Conservation (phyloP, 106 monocot species). For the Dendrobium nobile region DNA sequence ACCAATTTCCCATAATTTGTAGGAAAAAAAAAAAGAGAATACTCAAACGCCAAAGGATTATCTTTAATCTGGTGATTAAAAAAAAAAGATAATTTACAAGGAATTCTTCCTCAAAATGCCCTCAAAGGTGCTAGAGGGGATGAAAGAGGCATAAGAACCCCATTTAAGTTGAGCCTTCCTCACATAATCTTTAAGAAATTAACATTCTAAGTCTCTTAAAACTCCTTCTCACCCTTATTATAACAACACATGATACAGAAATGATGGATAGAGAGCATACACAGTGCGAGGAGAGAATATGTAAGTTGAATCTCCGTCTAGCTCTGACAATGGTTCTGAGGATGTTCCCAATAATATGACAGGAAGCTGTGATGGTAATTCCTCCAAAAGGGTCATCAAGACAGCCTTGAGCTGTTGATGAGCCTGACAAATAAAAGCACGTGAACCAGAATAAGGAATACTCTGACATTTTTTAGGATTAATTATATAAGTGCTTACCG, state of each 20-base stretch:
- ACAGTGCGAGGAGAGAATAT: slow-evolving; percentile 36
- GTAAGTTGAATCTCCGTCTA: slow-evolving; percentile 45
- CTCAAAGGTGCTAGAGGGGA: background rate
- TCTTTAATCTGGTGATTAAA: background rate
- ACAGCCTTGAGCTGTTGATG: slow-evolving; percentile 69
- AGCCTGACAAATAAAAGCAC: slow-evolving; percentile 26
- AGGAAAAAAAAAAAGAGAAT: background rate
- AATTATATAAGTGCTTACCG: slow-evolving; percentile 47
- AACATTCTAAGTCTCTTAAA: background rate
- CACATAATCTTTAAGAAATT: background rate
- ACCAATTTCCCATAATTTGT: background rate
- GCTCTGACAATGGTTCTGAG: slow-evolving; percentile 27
- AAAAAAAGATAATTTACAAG: background rate
- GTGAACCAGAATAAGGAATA: slow-evolving; percentile 12
- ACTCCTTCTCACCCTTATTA: background rate
- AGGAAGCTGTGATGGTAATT: slow-evolving; percentile 55
- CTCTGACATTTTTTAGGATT: background rate
- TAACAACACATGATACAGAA: background rate
- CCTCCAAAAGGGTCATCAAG: slow-evolving; percentile 52
- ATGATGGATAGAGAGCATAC: slow-evolving; percentile 24
- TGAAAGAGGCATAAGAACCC: background rate
- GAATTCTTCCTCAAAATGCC: background rate
- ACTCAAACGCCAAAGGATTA: background rate
- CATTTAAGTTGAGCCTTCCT: too few relatives aligned
- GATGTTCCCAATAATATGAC: slow-evolving; percentile 52